These are phyloP conservation scores for Kazachstania taianensis DNA, from an alignment of 805 yeast genomes.

Conservation along the genomic window DNA sequence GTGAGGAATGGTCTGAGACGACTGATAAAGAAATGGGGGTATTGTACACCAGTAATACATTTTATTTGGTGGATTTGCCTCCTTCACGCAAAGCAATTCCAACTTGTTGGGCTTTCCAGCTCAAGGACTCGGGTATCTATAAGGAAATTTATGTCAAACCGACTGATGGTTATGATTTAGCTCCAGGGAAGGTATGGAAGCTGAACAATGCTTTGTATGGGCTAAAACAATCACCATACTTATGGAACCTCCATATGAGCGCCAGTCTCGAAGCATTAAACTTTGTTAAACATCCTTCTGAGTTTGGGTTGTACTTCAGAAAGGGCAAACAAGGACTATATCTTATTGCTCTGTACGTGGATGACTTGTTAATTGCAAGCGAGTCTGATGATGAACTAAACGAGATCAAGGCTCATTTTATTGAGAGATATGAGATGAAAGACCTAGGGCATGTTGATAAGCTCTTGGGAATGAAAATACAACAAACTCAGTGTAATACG, in stretches of 20 bases:
- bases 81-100: neutral
- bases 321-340: neutral
- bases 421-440: constrained; percentile 9
- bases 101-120: neutral
- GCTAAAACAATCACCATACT: no score
- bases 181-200: neutral
- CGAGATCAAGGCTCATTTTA: neutral
- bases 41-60: constrained; percentile 1
- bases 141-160: neutral
- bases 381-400: neutral
- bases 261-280: no score
- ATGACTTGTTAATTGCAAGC: constrained; percentile 6
- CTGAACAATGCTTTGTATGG: neutral
- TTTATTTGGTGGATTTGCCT: neutral
- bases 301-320: constrained; percentile 4
- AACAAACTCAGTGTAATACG: neutral
- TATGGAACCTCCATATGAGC: no score
- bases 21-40: constrained; percentile 4
- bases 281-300: constrained; percentile 6
- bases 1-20: constrained; percentile 6
- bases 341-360: constrained; percentile 4
- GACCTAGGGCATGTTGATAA: constrained; percentile 1
- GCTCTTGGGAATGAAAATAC: constrained; percentile 6
- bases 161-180: neutral
- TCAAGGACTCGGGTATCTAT: neutral